Percentiles rank a stretch among this genome's conserved stretches.
phyloP scores from a whole-genome alignment of 2,329 filamentous ascomycete genomes.

The Nothophaeocryptopus gaeumannii region DNA sequence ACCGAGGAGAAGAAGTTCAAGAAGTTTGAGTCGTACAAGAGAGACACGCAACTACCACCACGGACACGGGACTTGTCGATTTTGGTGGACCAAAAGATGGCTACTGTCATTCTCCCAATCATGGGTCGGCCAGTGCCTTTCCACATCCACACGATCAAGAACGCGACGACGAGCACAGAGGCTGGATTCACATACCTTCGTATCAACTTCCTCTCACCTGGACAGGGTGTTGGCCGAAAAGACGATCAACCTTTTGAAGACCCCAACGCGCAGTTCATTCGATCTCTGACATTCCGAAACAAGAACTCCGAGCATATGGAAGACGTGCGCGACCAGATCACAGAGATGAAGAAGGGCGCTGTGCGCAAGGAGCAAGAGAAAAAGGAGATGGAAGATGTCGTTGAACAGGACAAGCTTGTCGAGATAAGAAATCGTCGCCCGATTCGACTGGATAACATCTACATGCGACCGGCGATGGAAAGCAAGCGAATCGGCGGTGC shows the following conservation, averaged over 20 bases:
- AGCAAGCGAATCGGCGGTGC: constrained; percentile 95
- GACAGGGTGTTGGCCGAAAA: constrained; percentile 93
- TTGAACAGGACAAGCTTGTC: constrained; percentile 95
- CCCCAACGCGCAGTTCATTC: constrained; percentile 88
- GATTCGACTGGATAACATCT: constrained; percentile 86
- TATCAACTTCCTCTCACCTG: constrained; percentile 95
- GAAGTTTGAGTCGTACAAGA: constrained; percentile 97
- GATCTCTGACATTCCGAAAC: constrained; percentile 92
- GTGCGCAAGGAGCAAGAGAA: constrained; percentile 95
- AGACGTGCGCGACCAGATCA: constrained; percentile 88
- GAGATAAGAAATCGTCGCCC: constrained; percentile 94
- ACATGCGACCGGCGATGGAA: constrained; percentile 90
- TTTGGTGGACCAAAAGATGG: constrained; percentile 85
- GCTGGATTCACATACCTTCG: constrained; percentile 90
- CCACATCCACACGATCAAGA: constrained; percentile 98
- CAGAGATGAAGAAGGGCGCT: constrained; percentile 90
- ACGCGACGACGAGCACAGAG: constrained; percentile 95
- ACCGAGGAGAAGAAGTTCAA: constrained; percentile 98
- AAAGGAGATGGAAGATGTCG: constrained; percentile 99
- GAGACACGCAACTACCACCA: constrained; percentile 86
- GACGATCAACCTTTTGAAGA: constrained; percentile 98
- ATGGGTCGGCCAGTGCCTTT: constrained; percentile 98
- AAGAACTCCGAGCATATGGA: constrained; percentile 84
- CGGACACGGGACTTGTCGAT: constrained; percentile 83
- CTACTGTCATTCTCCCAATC: constrained; percentile 87